These are phyloP conservation scores for Cotoneaster glaucophyllus DNA, from an alignment of 306 rosid genomes.

Conservation along the genomic window DNA sequence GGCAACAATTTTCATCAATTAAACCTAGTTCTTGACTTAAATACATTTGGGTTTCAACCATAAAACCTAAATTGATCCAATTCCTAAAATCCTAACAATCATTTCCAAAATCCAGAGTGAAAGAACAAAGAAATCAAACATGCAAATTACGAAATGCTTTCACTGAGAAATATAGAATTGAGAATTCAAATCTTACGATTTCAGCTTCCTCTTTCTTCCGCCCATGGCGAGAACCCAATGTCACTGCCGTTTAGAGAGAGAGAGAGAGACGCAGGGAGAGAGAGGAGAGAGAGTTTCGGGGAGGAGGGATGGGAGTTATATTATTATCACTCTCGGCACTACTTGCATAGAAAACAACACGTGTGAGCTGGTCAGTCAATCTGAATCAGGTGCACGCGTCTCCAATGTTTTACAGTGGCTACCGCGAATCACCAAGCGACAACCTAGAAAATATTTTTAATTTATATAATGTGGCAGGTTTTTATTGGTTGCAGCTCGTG, in stretches of 20 bases:
- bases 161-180: not conserved
- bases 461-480: not conserved
- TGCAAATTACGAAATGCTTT: not conserved
- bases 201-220: conserved; percentile 55
- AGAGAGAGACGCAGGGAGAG: not conserved
- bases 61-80: conserved; percentile 23
- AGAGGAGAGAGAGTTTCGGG: not conserved
- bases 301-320: not conserved
- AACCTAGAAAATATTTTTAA: not conserved
- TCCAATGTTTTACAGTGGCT: not conserved
- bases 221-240: conserved; percentile 33
- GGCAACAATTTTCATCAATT: conserved; percentile 7
- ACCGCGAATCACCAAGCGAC: not conserved
- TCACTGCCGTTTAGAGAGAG: not conserved
- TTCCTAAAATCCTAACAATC: conserved; percentile 10
- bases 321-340: not conserved
- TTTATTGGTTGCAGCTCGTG: not conserved
- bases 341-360: not conserved
- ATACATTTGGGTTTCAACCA: not conserved
- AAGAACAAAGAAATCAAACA: not conserved
- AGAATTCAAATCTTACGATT: conserved; percentile 43
- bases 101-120: not conserved
- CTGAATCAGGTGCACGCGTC: not conserved
- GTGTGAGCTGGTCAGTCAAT: not conserved
- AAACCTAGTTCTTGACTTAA: not conserved